phyloP scores from a whole-genome alignment of 2,329 filamentous ascomycete genomes.

The Nemania sp. region DNA sequence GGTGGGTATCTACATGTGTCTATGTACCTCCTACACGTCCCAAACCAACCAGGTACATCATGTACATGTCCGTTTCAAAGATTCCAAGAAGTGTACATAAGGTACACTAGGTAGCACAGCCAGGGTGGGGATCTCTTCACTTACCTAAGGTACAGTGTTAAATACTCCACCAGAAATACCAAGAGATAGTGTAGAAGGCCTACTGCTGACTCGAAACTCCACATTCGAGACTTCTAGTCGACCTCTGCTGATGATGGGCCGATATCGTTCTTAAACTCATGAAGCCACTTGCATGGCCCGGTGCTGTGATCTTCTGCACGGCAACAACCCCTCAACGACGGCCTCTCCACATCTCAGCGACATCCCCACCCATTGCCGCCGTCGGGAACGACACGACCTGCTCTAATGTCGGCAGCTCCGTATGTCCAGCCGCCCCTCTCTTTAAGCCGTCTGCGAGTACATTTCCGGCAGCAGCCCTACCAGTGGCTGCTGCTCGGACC shows the following conservation, averaged over 20 bases:
- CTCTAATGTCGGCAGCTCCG: slow-evolving; percentile 39
- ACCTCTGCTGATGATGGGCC: slow-evolving; percentile 30
- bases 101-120: no score
- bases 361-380: slow-evolving; percentile 3
- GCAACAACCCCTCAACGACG: neutral
- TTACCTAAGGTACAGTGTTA: no score
- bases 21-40: no score
- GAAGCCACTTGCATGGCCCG: no score
- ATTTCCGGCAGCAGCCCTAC: neutral
- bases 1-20: no score
- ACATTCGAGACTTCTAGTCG: slow-evolving; percentile 13
- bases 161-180: slow-evolving; percentile 10
- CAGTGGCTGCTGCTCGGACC: no score
- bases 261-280: slow-evolving; percentile 25
- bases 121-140: no score
- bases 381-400: slow-evolving; percentile 20
- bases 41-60: no score
- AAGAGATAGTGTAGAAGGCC: slow-evolving; percentile 9
- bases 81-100: no score
- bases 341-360: neutral
- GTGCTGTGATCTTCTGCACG: neutral
- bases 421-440: slow-evolving; percentile 27
- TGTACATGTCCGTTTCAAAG: no score
- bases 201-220: slow-evolving; percentile 16
- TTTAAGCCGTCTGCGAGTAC: neutral